These are phyloP conservation scores for Peltaster fructicola DNA, from an alignment of 2,329 filamentous ascomycete genomes.

Conservation along the genomic window DNA sequence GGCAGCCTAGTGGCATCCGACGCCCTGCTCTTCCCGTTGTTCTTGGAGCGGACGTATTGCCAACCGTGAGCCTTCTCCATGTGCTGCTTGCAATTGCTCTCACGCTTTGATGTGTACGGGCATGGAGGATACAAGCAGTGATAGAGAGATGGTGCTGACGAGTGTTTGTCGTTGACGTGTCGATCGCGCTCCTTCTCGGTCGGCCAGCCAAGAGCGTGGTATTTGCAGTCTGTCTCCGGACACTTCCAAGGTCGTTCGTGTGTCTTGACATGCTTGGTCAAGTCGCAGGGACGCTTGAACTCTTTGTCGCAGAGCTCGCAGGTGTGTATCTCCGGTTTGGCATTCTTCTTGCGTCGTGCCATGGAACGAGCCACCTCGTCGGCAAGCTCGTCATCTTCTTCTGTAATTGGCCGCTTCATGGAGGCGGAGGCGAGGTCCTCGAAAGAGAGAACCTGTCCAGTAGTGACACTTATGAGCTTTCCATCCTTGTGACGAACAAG, in stretches of 20 bases:
- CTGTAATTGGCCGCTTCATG: constrained; percentile 34
- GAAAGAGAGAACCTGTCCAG: constrained; percentile 26
- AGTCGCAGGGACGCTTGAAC: constrained; percentile 91
- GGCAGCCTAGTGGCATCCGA: constrained; percentile 38
- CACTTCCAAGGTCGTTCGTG: constrained; percentile 97
- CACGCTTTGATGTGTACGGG: constrained; percentile 84
- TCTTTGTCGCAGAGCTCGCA: constrained; percentile 74
- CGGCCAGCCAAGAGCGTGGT: constrained; percentile 77
- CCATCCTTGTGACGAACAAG: constrained; percentile 69
- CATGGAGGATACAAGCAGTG: constrained; percentile 71
- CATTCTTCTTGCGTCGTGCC: constrained; percentile 90
- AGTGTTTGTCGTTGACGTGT: constrained; percentile 94
- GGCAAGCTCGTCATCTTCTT: constrained; percentile 54
- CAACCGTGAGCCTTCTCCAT: constrained; percentile 95
- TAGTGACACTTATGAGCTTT: constrained; percentile 57
- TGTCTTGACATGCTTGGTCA: constrained; percentile 97
- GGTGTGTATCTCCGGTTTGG: constrained; percentile 25
- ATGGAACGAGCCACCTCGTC: constrained; percentile 78
- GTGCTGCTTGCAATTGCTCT: constrained; percentile 95
- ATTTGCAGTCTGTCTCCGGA: constrained; percentile 65
- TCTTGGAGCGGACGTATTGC: constrained; percentile 83
- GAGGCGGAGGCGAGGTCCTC: constrained; percentile 40
- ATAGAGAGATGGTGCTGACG: constrained; percentile 58
- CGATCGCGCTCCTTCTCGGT: constrained; percentile 96
- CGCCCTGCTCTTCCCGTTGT: constrained; percentile 54